Percentiles rank a stretch among this genome's conserved stretches.
Evolutionary conservation across 805 yeast genomes (phyloP).

Genomic region (Ogataea nitratoaversa): DNA sequence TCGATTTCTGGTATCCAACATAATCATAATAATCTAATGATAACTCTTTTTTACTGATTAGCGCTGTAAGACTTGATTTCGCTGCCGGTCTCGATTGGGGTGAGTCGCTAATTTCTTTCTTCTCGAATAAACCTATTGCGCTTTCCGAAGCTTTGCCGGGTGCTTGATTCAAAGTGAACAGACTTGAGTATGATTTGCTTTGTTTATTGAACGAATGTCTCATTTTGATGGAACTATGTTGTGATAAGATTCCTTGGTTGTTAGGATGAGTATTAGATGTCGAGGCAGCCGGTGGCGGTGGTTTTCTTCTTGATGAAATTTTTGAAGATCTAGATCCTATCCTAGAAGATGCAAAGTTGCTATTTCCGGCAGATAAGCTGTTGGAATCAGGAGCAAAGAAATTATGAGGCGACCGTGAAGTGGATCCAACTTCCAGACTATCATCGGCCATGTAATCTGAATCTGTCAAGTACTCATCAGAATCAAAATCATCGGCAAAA

Average conservation of each 20-base stretch:
- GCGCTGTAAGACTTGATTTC: slow-evolving; percentile 37
- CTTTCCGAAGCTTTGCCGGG: neutral
- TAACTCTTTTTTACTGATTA: slow-evolving; percentile 40
- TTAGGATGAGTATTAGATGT: neutral
- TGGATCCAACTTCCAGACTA: slow-evolving; percentile 7
- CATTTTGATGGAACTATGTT: slow-evolving; percentile 1
- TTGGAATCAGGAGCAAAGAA: slow-evolving; percentile 6
- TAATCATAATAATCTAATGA: slow-evolving; percentile 39
- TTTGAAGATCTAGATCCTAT: slow-evolving; percentile 2
- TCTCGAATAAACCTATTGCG: neutral
- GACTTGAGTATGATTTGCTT: slow-evolving; percentile 6
- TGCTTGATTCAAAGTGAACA: slow-evolving; percentile 2
- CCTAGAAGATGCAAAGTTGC: slow-evolving; percentile 15
- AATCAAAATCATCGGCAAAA: slow-evolving; percentile 20
- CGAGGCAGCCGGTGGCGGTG: neutral
- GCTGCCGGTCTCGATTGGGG: neutral
- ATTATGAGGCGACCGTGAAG: neutral
- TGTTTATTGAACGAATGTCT: slow-evolving; percentile 17
- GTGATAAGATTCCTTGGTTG: neutral
- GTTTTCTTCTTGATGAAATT: slow-evolving; percentile 1
- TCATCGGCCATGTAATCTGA: slow-evolving; percentile 22
- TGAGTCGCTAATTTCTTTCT: neutral
- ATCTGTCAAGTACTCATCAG: slow-evolving; percentile 26
- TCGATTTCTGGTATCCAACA: slow-evolving; percentile 16
- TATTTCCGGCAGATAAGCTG: slow-evolving; percentile 15